phyloP scores from a whole-genome alignment of 176 grass and related monocot species.

The Lolium perenne region DNA sequence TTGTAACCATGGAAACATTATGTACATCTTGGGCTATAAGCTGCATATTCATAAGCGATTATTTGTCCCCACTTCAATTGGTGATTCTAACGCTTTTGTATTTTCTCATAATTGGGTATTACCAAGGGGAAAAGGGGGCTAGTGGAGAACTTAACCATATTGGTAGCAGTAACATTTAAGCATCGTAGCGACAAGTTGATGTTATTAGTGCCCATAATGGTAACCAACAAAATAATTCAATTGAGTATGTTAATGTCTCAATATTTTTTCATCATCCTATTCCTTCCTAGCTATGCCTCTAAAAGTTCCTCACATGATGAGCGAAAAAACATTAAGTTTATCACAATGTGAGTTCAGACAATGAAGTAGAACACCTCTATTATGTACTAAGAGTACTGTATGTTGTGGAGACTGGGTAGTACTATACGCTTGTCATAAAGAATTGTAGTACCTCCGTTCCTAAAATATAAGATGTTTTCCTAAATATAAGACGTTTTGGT shows the following conservation, averaged over 20 bases:
- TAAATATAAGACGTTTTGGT: too few species aligned
- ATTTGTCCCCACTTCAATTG: not conserved
- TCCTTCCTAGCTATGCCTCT: not conserved
- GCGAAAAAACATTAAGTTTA: not conserved
- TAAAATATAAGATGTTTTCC: too few species aligned
- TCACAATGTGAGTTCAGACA: constrained; percentile 2
- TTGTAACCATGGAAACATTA: not conserved
- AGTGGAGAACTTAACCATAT: not conserved
- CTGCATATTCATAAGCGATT: not conserved
- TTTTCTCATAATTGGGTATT: not conserved
- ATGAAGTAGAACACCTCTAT: not conserved
- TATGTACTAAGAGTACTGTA: not conserved
- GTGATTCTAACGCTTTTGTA: not conserved
- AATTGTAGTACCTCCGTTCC: not conserved
- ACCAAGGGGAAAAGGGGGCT: not conserved
- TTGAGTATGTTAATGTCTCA: not conserved
- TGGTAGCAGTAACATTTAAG: not conserved
- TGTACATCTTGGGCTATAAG: not conserved
- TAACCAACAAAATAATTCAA: not conserved
- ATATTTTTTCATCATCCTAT: not conserved
- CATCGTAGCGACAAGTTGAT: not conserved
- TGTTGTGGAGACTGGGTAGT: not conserved
- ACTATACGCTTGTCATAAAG: not conserved
- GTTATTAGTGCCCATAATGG: not conserved
- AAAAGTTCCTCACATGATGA: not conserved